Base-by-base conservation (phyloP, 352 stramenopile species). In the Phytophthora boehmeriae region DNA sequence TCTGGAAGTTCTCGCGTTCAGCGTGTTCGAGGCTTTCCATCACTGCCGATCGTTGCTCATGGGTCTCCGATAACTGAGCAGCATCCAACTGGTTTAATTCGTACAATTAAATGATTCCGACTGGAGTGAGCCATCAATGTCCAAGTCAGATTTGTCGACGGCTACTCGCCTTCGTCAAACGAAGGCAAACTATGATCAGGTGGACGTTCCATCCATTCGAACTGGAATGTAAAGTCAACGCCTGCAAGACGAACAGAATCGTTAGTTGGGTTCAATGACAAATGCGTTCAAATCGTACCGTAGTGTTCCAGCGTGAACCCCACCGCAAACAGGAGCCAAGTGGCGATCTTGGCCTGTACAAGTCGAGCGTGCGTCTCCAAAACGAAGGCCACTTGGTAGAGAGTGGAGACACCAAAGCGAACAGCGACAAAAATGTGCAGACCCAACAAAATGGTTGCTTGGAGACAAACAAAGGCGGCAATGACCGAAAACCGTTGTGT, bases 361-460 rank as follows among this genome's bases (percentile, higher is more conserved):
- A 80, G 48, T 17, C 59, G 28, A 14, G 57, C 62, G 25, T 88
- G 73, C 0, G 64, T 77, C 47, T 88, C 71, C 6, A 83, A 53
- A 36, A 88, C 78, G 45, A 88, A 88, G 27, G 60, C 67, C 30
- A 85, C 49, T 56, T 81, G 73, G 23, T 78, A 76, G 8, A 87
- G 23, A 4, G 66, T 56, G 1, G 69, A 58, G 46, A 77, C 51
- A 3, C 63, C 64, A 41, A 77, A 77, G 0, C 59, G 54, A 36
- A 43, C 46, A 1, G 56, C 60, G 8, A 77, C 54, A 45, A 77
- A 66, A 9, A 74, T 1, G 47, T 74, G 60, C 8, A 77, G 50
- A 0, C 27, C 55, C 0, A 76, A 19, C n/a, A 77, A 68, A 54
- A 74, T 54, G 4, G 14, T n/a, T 0, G 54, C 57, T 39, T 77